A percentile compares a stretch with the other conserved stretches of the same genome.
Conservation (phyloP, 768 basidiomycete species). For the Rhizopogon vinicolor region DNA sequence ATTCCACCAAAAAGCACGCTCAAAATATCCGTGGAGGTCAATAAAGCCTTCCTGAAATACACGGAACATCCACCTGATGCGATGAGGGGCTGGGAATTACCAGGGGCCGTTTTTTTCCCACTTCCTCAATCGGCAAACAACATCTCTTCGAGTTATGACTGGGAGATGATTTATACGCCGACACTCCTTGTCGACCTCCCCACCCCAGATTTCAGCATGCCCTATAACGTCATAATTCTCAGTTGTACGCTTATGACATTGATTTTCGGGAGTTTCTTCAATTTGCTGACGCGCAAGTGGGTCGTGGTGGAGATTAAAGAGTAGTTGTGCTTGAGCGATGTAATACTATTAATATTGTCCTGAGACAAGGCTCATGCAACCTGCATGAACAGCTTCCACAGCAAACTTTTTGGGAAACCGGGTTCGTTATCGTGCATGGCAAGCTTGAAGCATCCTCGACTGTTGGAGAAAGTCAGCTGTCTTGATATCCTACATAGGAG, state of each 20-base stretch:
- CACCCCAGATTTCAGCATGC: slow-evolving; percentile 99
- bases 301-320: slow-evolving; percentile 41
- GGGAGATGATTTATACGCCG: slow-evolving; percentile 65
- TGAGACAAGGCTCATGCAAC: too few relatives aligned
- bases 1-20: slow-evolving; percentile 69
- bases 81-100: slow-evolving; percentile 91
- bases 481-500: too few relatives aligned
- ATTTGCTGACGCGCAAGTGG: slow-evolving; percentile 78
- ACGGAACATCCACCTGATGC: slow-evolving; percentile 97
- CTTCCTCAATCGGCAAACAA: not conserved
- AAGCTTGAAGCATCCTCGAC: too few relatives aligned
- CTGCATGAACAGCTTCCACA: too few relatives aligned
- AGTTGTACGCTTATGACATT: slow-evolving; percentile 87
- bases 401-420: too few relatives aligned
- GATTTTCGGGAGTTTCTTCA: slow-evolving; percentile 91
- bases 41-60: slow-evolving; percentile 85
- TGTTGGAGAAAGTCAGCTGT: too few relatives aligned
- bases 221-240: slow-evolving; percentile 99
- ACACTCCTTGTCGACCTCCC: slow-evolving; percentile 87
- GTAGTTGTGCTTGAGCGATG: slow-evolving; percentile 2
- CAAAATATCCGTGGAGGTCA: slow-evolving; percentile 65
- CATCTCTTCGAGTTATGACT: slow-evolving; percentile 1
- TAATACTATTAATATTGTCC: not conserved
- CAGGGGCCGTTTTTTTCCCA: slow-evolving; percentile 73
- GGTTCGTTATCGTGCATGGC: too few relatives aligned